A percentile compares a stretch with the other conserved stretches of the same genome.
These are phyloP conservation scores for Thinopyrum elongatum DNA, from an alignment of 176 grass and related monocot genomes.

Conservation along the genomic window DNA sequence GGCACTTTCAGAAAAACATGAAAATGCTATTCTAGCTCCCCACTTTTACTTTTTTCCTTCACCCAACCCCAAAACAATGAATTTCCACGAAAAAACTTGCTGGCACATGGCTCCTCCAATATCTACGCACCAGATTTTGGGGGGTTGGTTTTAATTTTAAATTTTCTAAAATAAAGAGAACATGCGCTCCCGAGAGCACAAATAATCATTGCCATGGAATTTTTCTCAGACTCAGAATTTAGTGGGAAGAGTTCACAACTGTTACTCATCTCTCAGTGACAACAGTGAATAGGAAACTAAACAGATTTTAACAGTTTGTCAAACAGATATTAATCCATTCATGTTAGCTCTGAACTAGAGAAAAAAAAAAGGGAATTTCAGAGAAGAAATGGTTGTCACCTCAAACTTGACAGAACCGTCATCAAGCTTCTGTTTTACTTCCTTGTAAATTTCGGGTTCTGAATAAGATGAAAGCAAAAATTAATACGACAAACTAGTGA, in stretches of 20 bases:
- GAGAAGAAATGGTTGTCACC: slow-evolving; percentile 41
- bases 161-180: too few relatives aligned
- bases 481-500: slow-evolving; percentile 1
- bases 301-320: not conserved
- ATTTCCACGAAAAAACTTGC: too few relatives aligned
- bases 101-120: too few relatives aligned
- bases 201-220: slow-evolving; percentile 14
- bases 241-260: not conserved
- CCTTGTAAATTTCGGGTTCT: slow-evolving; percentile 86
- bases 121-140: too few relatives aligned
- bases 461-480: slow-evolving; percentile 35
- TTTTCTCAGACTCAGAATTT: slow-evolving; percentile 14
- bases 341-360: not conserved
- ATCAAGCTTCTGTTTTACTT: slow-evolving; percentile 92
- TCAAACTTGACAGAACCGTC: slow-evolving; percentile 92
- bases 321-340: not conserved
- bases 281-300: slow-evolving; percentile 13
- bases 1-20: too few relatives aligned
- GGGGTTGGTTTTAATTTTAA: too few relatives aligned
- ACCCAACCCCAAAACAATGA: too few relatives aligned
- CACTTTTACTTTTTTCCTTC: too few relatives aligned
- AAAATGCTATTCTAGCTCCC: too few relatives aligned
- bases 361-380: not conserved
- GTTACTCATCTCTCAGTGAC: not conserved
- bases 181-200: too few relatives aligned